Base-by-base conservation (phyloP, 2,329 filamentous ascomycete genomes). In the Monosporascus sp. region DNA sequence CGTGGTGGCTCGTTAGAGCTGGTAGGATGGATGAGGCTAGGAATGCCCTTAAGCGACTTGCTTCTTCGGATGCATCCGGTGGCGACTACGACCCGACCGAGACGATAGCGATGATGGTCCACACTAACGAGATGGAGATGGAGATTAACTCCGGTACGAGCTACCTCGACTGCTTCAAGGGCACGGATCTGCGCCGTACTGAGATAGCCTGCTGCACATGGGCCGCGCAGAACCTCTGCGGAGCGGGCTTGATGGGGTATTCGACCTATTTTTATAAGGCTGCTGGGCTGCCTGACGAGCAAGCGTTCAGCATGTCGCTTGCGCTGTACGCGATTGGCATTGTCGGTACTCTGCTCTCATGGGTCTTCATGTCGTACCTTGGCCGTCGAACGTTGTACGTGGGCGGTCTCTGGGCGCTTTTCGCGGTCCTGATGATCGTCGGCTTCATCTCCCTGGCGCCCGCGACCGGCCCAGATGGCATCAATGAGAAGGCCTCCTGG, bases 111-210 rank as follows among this genome's bases (percentile, higher is more conserved):
- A 67, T 72, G 67, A 71, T 74, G 61, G 57, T 65, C n/a, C 64
- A 72, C 44, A 75, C 72, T 3, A 67, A 72, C 51, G 65, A 68
- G 60, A 49, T 67, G n/a, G 69, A 72, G 49, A 63, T 64, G 53
- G 57, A 55, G 15, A 59, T 65, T 50, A 59, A 62, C 3, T 53
- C 50, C 2, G 69, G 69, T 3, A 65, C 65, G 0, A 63, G 58
- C 3, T 75, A 74, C 54, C 48, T 50, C 44, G 69, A 74, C 60
- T 71, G 68, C 53, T 74, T 75, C 60, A 66, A 64, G 24, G 67
- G 67, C 15, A 57, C 63, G 7, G 67, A 76, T 51, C 59, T 70
- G 3, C 61, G 67, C 5, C 56, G 69, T 25, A 68, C 67, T 2
- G 65, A 67, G 46, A 66, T 70, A 27, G 62, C 61, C 2, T 58